These are phyloP conservation scores for Escovopsis sp. DNA, from an alignment of 2,329 filamentous ascomycete species.

Conservation along the genomic window DNA sequence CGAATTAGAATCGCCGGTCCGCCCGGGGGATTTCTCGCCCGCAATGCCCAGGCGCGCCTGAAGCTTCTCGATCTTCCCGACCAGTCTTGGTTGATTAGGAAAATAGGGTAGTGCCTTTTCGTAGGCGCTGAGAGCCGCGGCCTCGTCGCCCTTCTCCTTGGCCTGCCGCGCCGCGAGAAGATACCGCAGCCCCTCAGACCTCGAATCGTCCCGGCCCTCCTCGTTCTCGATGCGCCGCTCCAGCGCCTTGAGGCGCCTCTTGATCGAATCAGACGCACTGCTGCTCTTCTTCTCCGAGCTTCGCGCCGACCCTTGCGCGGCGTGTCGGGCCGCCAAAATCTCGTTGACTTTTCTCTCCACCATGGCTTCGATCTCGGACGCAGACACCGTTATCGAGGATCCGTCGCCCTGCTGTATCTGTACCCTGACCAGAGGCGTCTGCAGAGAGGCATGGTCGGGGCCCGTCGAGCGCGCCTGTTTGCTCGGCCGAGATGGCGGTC, in stretches of 20 bases:
- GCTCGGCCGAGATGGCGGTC: conserved; percentile 27
- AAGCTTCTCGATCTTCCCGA: conserved; percentile 54
- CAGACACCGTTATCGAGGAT: conserved; percentile 37
- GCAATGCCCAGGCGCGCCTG: conserved; percentile 32
- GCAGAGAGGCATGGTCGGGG: conserved; percentile 1
- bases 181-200: conserved; percentile 71
- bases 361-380: conserved; percentile 73
- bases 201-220: conserved; percentile 48
- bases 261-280: conserved; percentile 61
- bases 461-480: conserved; percentile 29
- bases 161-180: conserved; percentile 87
- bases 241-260: conserved; percentile 66
- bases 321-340: conserved; percentile 60
- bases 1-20: background rate
- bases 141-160: conserved; percentile 68
- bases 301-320: conserved; percentile 28
- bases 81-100: conserved; percentile 65
- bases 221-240: conserved; percentile 68
- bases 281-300: conserved; percentile 20
- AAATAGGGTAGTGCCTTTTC: conserved; percentile 74
- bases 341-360: conserved; percentile 86
- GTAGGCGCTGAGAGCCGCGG: conserved; percentile 70
- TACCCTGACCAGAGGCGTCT: conserved; percentile 7
- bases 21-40: conserved; percentile 6
- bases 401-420: conserved; percentile 14